Evolutionary conservation across 805 yeast genomes (phyloP), one percentile per base, ranked within the genome.

Genomic region (Candida corydali): DNA sequence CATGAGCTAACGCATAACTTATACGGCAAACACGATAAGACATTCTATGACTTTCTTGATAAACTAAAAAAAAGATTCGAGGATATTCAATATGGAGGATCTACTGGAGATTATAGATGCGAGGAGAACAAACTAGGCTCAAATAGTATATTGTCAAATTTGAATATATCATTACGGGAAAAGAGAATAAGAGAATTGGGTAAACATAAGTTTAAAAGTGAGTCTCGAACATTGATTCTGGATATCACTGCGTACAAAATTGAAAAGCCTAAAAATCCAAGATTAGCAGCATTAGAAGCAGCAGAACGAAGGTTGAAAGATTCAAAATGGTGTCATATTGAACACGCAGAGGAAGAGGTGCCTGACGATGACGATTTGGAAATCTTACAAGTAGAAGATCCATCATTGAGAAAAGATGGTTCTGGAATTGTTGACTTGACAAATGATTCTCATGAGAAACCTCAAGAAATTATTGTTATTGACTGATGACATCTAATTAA

Each of bases 1-100:
- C 98, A 91, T 57, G 98, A 91, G 55, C 65, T 91, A 28, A 75
- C 86, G 2, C 98, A 91, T 55, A 89, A 87, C 54, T 54, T 69
- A 15, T 64, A 65, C 50, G 96, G 96, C 0, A 84, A 95, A 0
- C 98, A 91, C 53, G 82, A 91, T 61, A 73, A 62, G 2, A 61
- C 60, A 40, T 91, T 91, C 52, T 86, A 86, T 53, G 62, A 63
- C 34, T 70, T 71, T 34, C 56, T 87, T 44, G 91, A 84, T 37
- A 77, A 74, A 41, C 63, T 84, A 27, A 75, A 73, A 39, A 63
- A 62, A 5, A 61, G 82, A 49, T 78, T 61, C 48, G 68, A 66
- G 36, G 60, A 64, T 7, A 51, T 72, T 29, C 71, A 69, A 44
- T 41, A 59, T 26, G 60, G 63, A 19, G 70, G 73, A 0, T 28